A percentile compares a stretch with the other conserved stretches of the same genome.
phyloP scores from a whole-genome alignment of 352 stramenopile species.

The Globisporangium recalcitrans region DNA sequence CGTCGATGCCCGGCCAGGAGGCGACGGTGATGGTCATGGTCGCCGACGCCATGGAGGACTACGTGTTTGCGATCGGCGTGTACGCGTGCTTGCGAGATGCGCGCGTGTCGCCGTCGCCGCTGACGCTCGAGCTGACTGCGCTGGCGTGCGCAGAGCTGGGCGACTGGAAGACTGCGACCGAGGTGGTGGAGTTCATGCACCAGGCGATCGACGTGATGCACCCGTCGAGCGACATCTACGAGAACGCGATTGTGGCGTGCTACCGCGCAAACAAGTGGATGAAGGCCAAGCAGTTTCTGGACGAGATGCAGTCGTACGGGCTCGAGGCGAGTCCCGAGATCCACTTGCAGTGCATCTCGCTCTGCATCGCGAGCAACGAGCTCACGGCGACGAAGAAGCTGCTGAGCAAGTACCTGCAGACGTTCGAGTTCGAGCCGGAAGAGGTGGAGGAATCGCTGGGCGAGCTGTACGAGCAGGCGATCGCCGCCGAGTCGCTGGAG shows the following conservation, averaged over 20 bases:
- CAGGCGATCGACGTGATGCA: slow-evolving; percentile 62
- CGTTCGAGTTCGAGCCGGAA: slow-evolving; percentile 28
- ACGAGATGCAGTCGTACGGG: slow-evolving; percentile 48
- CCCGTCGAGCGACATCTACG: slow-evolving; percentile 59
- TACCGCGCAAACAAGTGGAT: slow-evolving; percentile 58
- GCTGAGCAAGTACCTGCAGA: slow-evolving; percentile 34
- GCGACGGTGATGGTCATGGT: slow-evolving; percentile 79
- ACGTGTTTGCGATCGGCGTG: slow-evolving; percentile 48
- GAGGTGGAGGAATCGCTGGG: slow-evolving; percentile 37
- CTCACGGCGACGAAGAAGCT: slow-evolving; percentile 47
- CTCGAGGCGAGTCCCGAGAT: slow-evolving; percentile 52
- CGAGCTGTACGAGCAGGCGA: slow-evolving; percentile 34
- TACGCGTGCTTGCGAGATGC: slow-evolving; percentile 53
- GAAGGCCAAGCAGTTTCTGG: slow-evolving; percentile 58
- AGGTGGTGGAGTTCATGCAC: slow-evolving; percentile 74
- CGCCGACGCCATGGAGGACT: slow-evolving; percentile 50
- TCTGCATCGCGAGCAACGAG: slow-evolving; percentile 47
- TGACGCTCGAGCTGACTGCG: slow-evolving; percentile 64
- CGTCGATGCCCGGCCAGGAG: slow-evolving; percentile 63
- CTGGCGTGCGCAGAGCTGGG: slow-evolving; percentile 49
- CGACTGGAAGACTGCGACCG: slow-evolving; percentile 43
- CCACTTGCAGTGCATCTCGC: slow-evolving; percentile 42
- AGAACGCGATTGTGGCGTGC: slow-evolving; percentile 62
- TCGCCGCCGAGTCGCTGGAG: slow-evolving; percentile 38
- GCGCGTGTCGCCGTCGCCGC: slow-evolving; percentile 51